Percentiles rank a stretch among this genome's conserved stretches.
phyloP scores from a whole-genome alignment of 352 stramenopile genomes.

The Phytophthora palmivora region DNA sequence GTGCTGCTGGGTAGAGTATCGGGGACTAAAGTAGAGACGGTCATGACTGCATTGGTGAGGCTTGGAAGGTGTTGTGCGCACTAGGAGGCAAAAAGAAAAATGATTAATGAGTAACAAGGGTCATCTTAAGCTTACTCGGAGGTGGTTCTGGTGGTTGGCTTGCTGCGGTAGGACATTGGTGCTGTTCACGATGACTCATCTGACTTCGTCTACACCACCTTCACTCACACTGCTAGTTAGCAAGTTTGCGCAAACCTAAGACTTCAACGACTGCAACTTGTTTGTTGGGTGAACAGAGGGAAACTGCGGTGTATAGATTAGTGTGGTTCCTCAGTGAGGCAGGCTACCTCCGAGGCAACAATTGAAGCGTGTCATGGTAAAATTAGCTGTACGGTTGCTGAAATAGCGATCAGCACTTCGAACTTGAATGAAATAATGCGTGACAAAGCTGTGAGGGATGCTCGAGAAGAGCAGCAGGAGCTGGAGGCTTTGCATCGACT shows the following conservation, averaged over 20 bases:
- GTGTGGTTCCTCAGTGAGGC: too few relatives aligned
- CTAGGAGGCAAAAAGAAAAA: conserved; percentile 14
- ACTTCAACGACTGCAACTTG: conserved; percentile 21
- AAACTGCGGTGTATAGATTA: too few relatives aligned
- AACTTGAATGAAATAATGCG: conserved; percentile 16
- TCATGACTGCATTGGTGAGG: conserved; percentile 7
- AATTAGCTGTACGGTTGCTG: conserved; percentile 18
- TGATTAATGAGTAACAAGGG: conserved; percentile 6
- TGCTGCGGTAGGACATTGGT: conserved; percentile 27
- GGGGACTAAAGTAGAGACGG: background rate
- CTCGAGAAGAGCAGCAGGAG: conserved; percentile 70
- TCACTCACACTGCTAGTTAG: conserved; percentile 21
- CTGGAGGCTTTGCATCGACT: conserved; percentile 91
- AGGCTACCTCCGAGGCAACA: too few relatives aligned
- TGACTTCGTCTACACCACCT: conserved; percentile 17
- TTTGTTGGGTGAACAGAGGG: too few relatives aligned
- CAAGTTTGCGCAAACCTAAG: conserved; percentile 11
- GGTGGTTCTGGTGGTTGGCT: conserved; percentile 27
- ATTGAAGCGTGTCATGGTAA: conserved; percentile 1
- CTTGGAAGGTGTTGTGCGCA: background rate
- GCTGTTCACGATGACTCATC: conserved; percentile 18
- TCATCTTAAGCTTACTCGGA: background rate
- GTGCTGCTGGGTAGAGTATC: conserved; percentile 1
- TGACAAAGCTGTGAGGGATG: conserved; percentile 45
- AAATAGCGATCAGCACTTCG: background rate